Base-by-base conservation (phyloP, 768 basidiomycete species). In the Leccinum fibrillosum region DNA sequence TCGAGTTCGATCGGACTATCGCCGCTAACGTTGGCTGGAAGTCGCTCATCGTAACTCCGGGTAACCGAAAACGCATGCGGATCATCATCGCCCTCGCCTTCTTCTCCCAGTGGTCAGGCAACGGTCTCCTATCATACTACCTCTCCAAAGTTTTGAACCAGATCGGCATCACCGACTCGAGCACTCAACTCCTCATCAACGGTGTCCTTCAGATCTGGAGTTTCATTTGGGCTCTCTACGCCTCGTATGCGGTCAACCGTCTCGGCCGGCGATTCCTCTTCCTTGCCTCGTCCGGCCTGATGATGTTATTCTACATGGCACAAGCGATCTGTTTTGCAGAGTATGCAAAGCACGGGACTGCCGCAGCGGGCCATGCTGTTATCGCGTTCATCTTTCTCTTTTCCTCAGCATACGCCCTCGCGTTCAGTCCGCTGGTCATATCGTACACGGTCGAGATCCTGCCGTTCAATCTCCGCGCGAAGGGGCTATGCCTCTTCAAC, bases 61-160 rank as follows among this genome's bases (percentile, higher is more conserved):
- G 88, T 2, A 92, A 91, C 68, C 75, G 83, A 32, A 83, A 80
- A 63, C 79, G 90, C 4, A 83, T 90, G 83, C 73, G 78, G 49
- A 78, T 90, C 52, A 82, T 91, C 59, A 73, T 90, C 58, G 83
- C 78, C 1, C 80, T 90, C 48, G 86, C 84, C 5, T 65, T 88
- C 23, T 90, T 88, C 70, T 86, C 86, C 0, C 90, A 92, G 60
- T 90, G 88, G 89, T 85, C 85, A 52, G 86, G 86, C 1, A 88
- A 88, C 54, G 88, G 86, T 15, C 73, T 89, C 32, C 82, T 89
- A 2, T 86, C 86, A 1, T 89, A 86, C 70, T 91, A 90, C 66
- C 87, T 91, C 62, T 82, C 86, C 60, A 72, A 86, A 15, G 81
- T 90, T 3, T 71, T 91, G 45, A 80, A 84, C 47, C 81, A 84